These are phyloP conservation scores for Pelargonium nanum DNA, from an alignment of 345 rosid species.

Conservation along the genomic window DNA sequence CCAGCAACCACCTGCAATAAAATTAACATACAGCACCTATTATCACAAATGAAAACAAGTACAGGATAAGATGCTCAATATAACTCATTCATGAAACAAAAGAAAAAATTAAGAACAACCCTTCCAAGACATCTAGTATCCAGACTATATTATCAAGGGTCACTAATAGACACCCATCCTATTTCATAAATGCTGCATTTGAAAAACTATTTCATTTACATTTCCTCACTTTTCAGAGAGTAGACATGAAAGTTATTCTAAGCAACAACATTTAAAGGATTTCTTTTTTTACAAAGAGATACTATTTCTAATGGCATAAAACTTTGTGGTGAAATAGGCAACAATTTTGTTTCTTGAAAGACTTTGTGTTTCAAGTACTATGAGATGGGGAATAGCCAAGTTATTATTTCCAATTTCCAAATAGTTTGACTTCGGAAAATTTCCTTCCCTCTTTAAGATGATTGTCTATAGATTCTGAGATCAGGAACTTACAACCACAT, in stretches of 20 bases:
- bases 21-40: constrained; percentile 10
- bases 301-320: neutral
- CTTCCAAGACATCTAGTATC: neutral
- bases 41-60: neutral
- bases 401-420: neutral
- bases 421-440: neutral
- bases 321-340: neutral
- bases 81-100: neutral
- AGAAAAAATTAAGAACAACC: neutral
- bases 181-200: neutral
- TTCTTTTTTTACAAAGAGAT: neutral
- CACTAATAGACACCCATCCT: too few relatives aligned
- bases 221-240: neutral
- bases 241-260: too few relatives aligned
- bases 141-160: neutral
- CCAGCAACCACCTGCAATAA: constrained; percentile 71
- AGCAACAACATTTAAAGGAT: too few relatives aligned
- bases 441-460: neutral
- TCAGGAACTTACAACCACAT: constrained; percentile 74
- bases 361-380: neutral
- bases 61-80: neutral
- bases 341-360: neutral
- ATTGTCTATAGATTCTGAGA: neutral
- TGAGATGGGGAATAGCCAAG: neutral
- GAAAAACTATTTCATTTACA: neutral